phyloP scores from a whole-genome alignment of 1,284 basidiomycete species.

The Moesziomyces sp. region DNA sequence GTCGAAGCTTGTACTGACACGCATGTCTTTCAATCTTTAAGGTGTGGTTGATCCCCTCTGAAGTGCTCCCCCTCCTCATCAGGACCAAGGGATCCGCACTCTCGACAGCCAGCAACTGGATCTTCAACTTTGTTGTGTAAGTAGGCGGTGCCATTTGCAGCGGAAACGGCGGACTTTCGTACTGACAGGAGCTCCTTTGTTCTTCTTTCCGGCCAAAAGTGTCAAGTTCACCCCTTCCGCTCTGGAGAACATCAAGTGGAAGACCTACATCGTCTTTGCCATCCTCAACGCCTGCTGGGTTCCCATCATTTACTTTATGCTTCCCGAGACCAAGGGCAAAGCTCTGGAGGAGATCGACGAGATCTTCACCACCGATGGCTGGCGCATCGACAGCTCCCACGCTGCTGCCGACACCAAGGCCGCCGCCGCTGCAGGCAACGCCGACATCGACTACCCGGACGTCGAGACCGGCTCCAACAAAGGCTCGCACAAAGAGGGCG shows the following conservation, averaged over 20 bases:
- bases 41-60: conserved; percentile 67
- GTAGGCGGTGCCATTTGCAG: too few species aligned
- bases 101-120: conserved; percentile 66
- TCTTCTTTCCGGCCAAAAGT: too few species aligned
- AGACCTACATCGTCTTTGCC: conserved; percentile 64
- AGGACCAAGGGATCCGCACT: conserved; percentile 68
- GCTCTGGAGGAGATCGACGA: conserved; percentile 65
- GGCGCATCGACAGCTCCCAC: conserved; percentile 33
- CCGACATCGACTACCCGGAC: conserved; percentile 35
- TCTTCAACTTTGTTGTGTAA: conserved; percentile 62
- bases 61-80: conserved; percentile 67
- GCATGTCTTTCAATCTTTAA: too few species aligned
- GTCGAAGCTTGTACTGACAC: too few species aligned
- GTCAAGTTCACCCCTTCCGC: conserved; percentile 76
- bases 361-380: conserved; percentile 54
- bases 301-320: conserved; percentile 65
- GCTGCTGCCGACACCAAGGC: conserved; percentile 30
- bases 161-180: too few species aligned
- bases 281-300: conserved; percentile 66
- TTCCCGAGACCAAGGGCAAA: conserved; percentile 67
- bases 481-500: conserved; percentile 24
- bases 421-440: conserved; percentile 18
- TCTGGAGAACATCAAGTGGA: conserved; percentile 71
- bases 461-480: conserved; percentile 23
- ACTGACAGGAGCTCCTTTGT: too few species aligned